These are phyloP conservation scores for Schoenoplectus tabernaemontani DNA, from an alignment of 202 grass and related monocot species.

Conservation along the genomic window DNA sequence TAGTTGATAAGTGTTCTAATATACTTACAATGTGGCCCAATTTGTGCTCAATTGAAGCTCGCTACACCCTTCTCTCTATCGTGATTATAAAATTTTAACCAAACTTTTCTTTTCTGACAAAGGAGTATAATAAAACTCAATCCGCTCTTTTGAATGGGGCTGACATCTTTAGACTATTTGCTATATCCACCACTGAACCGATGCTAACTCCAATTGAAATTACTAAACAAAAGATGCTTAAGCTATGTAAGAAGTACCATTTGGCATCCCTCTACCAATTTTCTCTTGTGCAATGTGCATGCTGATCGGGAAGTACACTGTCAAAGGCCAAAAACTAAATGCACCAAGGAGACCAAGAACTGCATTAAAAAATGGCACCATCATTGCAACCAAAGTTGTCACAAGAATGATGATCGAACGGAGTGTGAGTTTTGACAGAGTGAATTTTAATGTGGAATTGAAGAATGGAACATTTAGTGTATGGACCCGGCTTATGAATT, in stretches of 20 bases:
- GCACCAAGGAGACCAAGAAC: conserved; percentile 76
- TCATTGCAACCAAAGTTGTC: conserved; percentile 63
- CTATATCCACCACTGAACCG: conserved; percentile 69
- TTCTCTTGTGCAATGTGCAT: conserved; percentile 66
- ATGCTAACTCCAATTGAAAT: conserved; percentile 73
- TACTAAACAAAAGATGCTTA: conserved; percentile 64
- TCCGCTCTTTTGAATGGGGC: conserved; percentile 47
- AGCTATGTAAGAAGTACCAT: conserved; percentile 54
- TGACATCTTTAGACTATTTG: conserved; percentile 43
- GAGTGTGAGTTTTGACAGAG: conserved; percentile 47
- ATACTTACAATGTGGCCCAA: background rate
- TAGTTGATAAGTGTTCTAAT: background rate
- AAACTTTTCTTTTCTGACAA: background rate
- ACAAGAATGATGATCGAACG: conserved; percentile 35
- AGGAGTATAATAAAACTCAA: background rate
- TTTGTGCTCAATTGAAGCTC: background rate
- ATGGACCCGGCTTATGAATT: conserved; percentile 53
- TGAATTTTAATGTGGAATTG: conserved; percentile 39
- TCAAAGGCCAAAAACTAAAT: conserved; percentile 73
- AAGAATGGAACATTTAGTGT: conserved; percentile 42
- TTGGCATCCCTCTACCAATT: conserved; percentile 38
- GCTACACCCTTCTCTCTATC: background rate
- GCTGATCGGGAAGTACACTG: conserved; percentile 73
- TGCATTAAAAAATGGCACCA: conserved; percentile 80
- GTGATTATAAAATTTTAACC: background rate